A percentile compares a stretch with the other conserved stretches of the same genome.
These are phyloP conservation scores for Thalassiosira hispida DNA, from an alignment of 352 stramenopile species.

Conservation along the genomic window DNA sequence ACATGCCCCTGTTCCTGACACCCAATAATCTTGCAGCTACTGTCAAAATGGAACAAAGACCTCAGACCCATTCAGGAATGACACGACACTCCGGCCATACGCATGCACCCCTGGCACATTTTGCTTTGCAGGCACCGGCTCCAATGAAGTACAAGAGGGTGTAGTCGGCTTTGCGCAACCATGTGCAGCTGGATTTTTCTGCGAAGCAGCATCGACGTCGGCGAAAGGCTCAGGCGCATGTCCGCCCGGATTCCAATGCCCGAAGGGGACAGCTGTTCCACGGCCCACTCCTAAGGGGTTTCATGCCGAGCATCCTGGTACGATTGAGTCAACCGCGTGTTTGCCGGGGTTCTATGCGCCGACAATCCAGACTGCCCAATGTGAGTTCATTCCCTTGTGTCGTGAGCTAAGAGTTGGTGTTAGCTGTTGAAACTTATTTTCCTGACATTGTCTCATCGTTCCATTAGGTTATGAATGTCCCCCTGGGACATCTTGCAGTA, in stretches of 20 bases:
- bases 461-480: slow-evolving; percentile 54
- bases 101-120: slow-evolving; percentile 95
- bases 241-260: slow-evolving; percentile 93
- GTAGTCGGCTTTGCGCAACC: slow-evolving; percentile 92
- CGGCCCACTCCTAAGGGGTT: slow-evolving; percentile 92
- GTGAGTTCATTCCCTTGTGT: slow-evolving; percentile 38
- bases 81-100: slow-evolving; percentile 94
- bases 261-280: slow-evolving; percentile 90
- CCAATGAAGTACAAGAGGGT: slow-evolving; percentile 87
- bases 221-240: slow-evolving; percentile 93
- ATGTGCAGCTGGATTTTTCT: slow-evolving; percentile 94
- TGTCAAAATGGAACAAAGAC: slow-evolving; percentile 93
- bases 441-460: not conserved
- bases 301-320: slow-evolving; percentile 92
- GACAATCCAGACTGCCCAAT: slow-evolving; percentile 93
- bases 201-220: slow-evolving; percentile 90
- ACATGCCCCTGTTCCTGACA: too few species aligned
- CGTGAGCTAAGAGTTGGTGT: not conserved
- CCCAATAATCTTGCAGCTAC: slow-evolving; percentile 71
- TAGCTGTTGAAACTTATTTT: slow-evolving; percentile 16
- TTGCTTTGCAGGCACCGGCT: slow-evolving; percentile 93
- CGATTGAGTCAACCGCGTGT: slow-evolving; percentile 90
- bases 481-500: slow-evolving; percentile 52
- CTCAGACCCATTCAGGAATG: slow-evolving; percentile 94
- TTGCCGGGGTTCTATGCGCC: slow-evolving; percentile 94